Conservation (phyloP, 2,329 filamentous ascomycete species). For the Diaporthe destruens region DNA sequence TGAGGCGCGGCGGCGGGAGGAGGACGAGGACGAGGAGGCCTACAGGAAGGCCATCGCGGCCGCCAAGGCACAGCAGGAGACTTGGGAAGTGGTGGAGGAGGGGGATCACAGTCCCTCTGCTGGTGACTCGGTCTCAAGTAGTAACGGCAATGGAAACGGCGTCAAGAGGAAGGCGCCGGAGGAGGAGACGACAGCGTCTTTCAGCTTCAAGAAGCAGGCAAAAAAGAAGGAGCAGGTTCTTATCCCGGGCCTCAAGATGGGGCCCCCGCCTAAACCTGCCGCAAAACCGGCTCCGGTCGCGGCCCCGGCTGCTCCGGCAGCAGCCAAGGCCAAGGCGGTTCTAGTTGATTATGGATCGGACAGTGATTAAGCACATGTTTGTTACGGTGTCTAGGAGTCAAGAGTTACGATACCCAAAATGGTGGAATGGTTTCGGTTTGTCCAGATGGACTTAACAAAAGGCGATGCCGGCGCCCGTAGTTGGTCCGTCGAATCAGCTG, state of each 20-base stretch:
- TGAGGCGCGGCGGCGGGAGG: slow-evolving; percentile 63
- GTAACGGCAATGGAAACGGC: slow-evolving; percentile 48
- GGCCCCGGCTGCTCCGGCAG: not conserved
- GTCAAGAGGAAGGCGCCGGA: slow-evolving; percentile 51
- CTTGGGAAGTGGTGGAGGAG: slow-evolving; percentile 64
- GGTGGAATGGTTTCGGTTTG: not conserved
- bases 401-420: slow-evolving; percentile 34
- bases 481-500: not conserved
- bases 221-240: slow-evolving; percentile 89
- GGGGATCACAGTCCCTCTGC: slow-evolving; percentile 46
- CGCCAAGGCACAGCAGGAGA: slow-evolving; percentile 62
- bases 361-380: slow-evolving; percentile 24
- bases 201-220: slow-evolving; percentile 79
- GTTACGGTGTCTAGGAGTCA: slow-evolving; percentile 26
- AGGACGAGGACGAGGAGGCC: slow-evolving; percentile 85
- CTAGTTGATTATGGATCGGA: slow-evolving; percentile 35
- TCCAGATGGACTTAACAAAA: not conserved
- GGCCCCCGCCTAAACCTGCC: slow-evolving; percentile 55
- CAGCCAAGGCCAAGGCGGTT: slow-evolving; percentile 27
- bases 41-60: slow-evolving; percentile 82
- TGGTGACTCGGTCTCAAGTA: slow-evolving; percentile 39
- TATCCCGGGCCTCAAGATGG: slow-evolving; percentile 89
- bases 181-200: slow-evolving; percentile 58
- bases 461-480: too few relatives aligned
- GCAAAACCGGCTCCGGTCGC: slow-evolving; percentile 61